A percentile compares a stretch with the other conserved stretches of the same genome.
These are phyloP conservation scores for Coniella lustricola DNA, from an alignment of 2,329 filamentous ascomycete genomes.

Conservation along the genomic window DNA sequence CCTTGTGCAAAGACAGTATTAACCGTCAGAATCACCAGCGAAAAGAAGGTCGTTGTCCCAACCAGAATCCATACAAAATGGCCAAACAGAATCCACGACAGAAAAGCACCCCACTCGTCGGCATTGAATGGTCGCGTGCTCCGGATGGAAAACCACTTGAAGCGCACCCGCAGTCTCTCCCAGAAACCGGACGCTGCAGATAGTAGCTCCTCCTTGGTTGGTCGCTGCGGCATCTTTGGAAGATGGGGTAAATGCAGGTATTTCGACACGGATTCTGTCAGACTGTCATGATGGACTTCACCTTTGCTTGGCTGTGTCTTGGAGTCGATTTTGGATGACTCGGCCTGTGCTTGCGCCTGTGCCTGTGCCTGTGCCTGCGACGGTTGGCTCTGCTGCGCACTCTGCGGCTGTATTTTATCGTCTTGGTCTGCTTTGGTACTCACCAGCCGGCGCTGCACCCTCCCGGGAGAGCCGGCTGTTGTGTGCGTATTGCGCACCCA, in stretches of 20 bases:
- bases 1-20: constrained; percentile 96
- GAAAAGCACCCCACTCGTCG: constrained; percentile 92
- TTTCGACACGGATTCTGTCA: constrained; percentile 48
- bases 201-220: constrained; percentile 87
- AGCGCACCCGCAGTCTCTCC: constrained; percentile 80
- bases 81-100: constrained; percentile 90
- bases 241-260: constrained; percentile 51
- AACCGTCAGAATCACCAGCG: constrained; percentile 78
- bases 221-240: constrained; percentile 74
- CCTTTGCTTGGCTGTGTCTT: constrained; percentile 26
- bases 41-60: constrained; percentile 96
- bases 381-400: constrained; percentile 4
- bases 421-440: constrained; percentile 21
- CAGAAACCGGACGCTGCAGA: constrained; percentile 89
- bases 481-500: constrained; percentile 29
- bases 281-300: constrained; percentile 17
- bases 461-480: constrained; percentile 19
- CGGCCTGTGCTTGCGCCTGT: constrained; percentile 18
- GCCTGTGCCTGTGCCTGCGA: constrained; percentile 19
- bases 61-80: constrained; percentile 95
- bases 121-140: constrained; percentile 90
- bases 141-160: constrained; percentile 97
- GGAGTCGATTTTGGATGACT: constrained; percentile 21
- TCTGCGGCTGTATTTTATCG: constrained; percentile 17
- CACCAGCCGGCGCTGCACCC: constrained; percentile 24